Conservation (phyloP, 805 yeast genomes). For the Wickerhamiella lipophila region DNA sequence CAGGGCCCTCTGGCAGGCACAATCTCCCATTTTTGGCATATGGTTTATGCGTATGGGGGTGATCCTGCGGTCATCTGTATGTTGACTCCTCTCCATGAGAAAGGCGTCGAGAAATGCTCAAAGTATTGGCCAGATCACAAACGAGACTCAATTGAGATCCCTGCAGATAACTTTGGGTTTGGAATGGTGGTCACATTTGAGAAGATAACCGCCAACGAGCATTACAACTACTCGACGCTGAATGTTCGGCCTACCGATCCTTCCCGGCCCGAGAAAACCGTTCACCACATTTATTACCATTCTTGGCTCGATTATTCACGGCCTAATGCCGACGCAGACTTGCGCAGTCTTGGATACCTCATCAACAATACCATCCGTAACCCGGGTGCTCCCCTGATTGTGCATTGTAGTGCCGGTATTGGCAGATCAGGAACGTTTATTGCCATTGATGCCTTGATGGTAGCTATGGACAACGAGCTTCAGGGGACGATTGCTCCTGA, state of each 20-base stretch:
- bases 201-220: slow-evolving; percentile 16
- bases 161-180: slow-evolving; percentile 16
- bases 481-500: slow-evolving; percentile 15
- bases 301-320: slow-evolving; percentile 80
- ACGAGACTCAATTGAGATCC: slow-evolving; percentile 12
- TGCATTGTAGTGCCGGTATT: slow-evolving; percentile 95
- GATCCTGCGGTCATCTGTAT: slow-evolving; percentile 50
- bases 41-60: slow-evolving; percentile 59
- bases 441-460: slow-evolving; percentile 44
- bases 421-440: slow-evolving; percentile 91
- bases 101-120: slow-evolving; percentile 67
- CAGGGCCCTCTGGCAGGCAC: slow-evolving; percentile 79
- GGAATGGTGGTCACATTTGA: slow-evolving; percentile 18
- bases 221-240: slow-evolving; percentile 20
- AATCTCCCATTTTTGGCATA: slow-evolving; percentile 72
- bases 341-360: slow-evolving; percentile 44
- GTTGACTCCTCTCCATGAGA: slow-evolving; percentile 68
- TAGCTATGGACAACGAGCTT: slow-evolving; percentile 21
- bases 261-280: slow-evolving; percentile 19
- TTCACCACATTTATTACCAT: slow-evolving; percentile 55
- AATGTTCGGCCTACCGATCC: slow-evolving; percentile 17
- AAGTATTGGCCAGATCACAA: slow-evolving; percentile 56
- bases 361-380: slow-evolving; percentile 34
- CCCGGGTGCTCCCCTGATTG: slow-evolving; percentile 45
- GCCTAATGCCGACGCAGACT: slow-evolving; percentile 31